phyloP scores from a whole-genome alignment of 306 rosid genomes.

The Sindora glabra region DNA sequence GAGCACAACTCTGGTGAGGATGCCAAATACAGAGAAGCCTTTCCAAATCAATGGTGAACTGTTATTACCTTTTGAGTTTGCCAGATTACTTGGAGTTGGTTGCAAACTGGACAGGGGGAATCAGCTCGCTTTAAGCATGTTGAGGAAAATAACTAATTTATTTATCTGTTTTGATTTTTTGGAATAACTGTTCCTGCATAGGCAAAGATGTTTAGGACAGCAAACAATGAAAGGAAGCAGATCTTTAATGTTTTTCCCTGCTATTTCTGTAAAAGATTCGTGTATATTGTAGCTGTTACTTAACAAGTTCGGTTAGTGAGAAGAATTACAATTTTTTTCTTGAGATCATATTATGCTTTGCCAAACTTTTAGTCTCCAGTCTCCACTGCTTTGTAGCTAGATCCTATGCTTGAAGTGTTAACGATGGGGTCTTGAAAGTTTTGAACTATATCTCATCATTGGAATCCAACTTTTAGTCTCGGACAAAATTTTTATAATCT shows the following conservation, averaged over 20 bases:
- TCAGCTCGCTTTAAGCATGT: background rate
- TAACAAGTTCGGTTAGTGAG: background rate
- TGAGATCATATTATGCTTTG: too few relatives aligned
- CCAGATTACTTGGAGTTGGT: background rate
- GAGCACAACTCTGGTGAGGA: constrained; percentile 42
- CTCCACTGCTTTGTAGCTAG: background rate
- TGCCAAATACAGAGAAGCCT: constrained; percentile 59
- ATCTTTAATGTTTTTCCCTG: background rate
- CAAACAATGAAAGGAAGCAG: constrained; percentile 5
- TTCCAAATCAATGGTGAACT: constrained; percentile 68
- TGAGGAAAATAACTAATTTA: too few relatives aligned
- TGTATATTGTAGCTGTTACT: constrained; percentile 2
- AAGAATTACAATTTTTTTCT: background rate
- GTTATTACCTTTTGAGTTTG: background rate
- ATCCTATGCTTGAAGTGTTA: background rate
- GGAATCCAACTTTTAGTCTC: background rate
- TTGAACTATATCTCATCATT: background rate
- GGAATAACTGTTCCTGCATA: background rate
- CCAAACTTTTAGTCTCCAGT: background rate
- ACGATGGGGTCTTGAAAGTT: background rate
- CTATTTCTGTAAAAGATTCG: background rate
- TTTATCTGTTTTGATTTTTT: background rate
- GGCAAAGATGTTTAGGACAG: background rate
- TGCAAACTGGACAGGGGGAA: too few relatives aligned
- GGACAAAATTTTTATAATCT: background rate